These are phyloP conservation scores for Persicaria maculosa DNA, from an alignment of 148 eudicot species.

Conservation along the genomic window DNA sequence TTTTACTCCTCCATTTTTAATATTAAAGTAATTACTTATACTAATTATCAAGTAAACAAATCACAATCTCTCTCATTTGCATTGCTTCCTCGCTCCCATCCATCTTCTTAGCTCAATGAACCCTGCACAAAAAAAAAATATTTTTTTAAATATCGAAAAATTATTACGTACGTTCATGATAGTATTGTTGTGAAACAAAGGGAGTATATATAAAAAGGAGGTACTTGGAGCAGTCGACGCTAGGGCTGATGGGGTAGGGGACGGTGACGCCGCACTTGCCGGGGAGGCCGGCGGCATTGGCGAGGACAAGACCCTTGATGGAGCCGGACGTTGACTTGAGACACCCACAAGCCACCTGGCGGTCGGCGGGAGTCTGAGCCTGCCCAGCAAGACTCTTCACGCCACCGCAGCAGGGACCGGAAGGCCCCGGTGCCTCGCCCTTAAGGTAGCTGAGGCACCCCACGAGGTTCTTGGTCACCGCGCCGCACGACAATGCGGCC, in stretches of 20 bases:
- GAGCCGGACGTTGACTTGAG: constrained; percentile 14
- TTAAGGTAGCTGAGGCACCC: constrained; percentile 20
- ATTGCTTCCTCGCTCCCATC: too few species aligned
- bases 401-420: constrained; percentile 19
- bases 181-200: too few species aligned
- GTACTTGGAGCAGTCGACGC: constrained; percentile 17
- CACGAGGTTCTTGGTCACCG: constrained; percentile 14
- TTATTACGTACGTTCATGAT: too few species aligned
- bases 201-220: too few species aligned
- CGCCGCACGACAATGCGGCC: constrained; percentile 19
- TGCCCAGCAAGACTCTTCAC: constrained; percentile 14
- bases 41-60: too few species aligned
- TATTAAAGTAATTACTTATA: too few species aligned
- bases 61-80: too few species aligned
- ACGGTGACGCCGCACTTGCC: constrained; percentile 10
- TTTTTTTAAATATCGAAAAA: too few species aligned
- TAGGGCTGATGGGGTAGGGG: constrained; percentile 9
- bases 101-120: not conserved
- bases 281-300: constrained; percentile 4
- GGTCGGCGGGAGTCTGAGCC: constrained; percentile 23
- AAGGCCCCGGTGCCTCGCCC: not conserved
- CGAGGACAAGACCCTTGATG: not conserved
- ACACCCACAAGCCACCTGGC: constrained; percentile 26
- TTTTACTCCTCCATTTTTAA: too few species aligned
- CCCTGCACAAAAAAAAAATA: too few species aligned